These are phyloP conservation scores for Diaporthe eres DNA, from an alignment of 2,329 filamentous ascomycete genomes.

Conservation along the genomic window DNA sequence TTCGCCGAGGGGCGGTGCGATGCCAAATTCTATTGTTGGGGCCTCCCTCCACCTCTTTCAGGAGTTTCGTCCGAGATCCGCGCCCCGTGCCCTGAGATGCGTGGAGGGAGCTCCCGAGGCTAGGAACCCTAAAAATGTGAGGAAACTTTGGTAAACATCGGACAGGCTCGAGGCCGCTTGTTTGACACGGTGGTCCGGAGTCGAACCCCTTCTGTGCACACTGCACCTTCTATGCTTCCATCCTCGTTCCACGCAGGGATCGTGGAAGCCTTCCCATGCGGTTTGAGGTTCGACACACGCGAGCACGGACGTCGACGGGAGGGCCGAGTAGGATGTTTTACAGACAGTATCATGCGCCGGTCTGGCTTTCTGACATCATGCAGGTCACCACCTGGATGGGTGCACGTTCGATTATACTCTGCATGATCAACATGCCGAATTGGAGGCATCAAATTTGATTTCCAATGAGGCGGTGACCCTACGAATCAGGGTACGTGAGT, in stretches of 20 bases:
- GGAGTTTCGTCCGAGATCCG: conserved; percentile 19
- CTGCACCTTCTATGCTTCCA: conserved; percentile 30
- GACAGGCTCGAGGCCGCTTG: conserved; percentile 19
- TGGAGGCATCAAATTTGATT: conserved; percentile 11
- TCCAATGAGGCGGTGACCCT: conserved; percentile 24
- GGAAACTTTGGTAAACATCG: conserved; percentile 18
- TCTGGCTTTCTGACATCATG: conserved; percentile 28
- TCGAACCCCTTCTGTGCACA: conserved; percentile 30
- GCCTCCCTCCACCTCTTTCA: conserved; percentile 21
- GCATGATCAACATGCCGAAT: conserved; percentile 9
- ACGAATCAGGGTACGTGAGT: conserved; percentile 13
- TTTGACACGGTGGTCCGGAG: conserved; percentile 1
- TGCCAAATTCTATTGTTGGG: conserved; percentile 36
- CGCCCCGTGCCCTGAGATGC: conserved; percentile 22
- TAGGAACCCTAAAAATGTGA: conserved; percentile 29
- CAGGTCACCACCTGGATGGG: conserved; percentile 14
- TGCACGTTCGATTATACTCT: conserved; percentile 28
- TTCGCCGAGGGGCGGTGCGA: conserved; percentile 31
- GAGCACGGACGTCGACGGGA: conserved; percentile 29
- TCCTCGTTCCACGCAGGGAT: conserved; percentile 48
- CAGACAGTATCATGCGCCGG: conserved; percentile 23
- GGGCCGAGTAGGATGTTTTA: conserved; percentile 34
- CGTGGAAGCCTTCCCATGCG: conserved; percentile 41
- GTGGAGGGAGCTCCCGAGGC: conserved; percentile 34
- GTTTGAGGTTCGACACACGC: conserved; percentile 33